Base-by-base conservation (phyloP, 768 basidiomycete species). In the Udeniomyces megalosporus region DNA sequence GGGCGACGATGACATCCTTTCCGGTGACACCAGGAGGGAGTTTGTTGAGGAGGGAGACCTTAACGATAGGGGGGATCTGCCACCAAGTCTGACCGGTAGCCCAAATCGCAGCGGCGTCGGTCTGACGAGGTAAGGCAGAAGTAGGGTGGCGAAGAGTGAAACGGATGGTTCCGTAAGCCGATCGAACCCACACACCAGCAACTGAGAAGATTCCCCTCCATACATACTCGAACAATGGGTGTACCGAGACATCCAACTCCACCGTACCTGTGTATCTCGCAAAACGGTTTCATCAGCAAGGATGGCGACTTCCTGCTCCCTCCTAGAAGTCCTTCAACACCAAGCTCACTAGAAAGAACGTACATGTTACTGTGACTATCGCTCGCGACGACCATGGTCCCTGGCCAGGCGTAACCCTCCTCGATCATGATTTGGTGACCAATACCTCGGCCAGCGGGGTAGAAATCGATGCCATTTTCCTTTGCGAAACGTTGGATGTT, bases 31-130 rank as follows among this genome's bases (percentile, higher is more conserved):
- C 95, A 0, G 84, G 81, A 0, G 85, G 79, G 0, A 97, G 80
- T 64, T 76, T 77, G 6, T 93, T 93, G 61, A 79, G 80, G 53
- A 99, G 77, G 69, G 95, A 90, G 65, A 97, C 93, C 64, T 87
- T 90, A 72, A 99, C 82, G 81, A 96, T 91, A 4, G 89, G 82
- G 15, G 95, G 95, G 35, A 99, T 84, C 75, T 97, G 95, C 95
- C 93, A 97, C 95, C 95, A 99, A 1, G 95, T 97, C 72, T 86
- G 88, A 24, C 92, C 91, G 0, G 95, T 97, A 14, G 95, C 90
- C 95, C 95, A 99, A 12, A 99, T 79, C 24, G 86, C 93, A 0
- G 90, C 90, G 24, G 88, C 87, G 67, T 93, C 90, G 14, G 89
- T 70, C 55, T 54, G 54, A 4, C 6, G 53, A 22, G 29, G 22